Evolutionary conservation across 169 alveolate species (phyloP).

Genomic region (Plasmodium reichenowi): DNA sequence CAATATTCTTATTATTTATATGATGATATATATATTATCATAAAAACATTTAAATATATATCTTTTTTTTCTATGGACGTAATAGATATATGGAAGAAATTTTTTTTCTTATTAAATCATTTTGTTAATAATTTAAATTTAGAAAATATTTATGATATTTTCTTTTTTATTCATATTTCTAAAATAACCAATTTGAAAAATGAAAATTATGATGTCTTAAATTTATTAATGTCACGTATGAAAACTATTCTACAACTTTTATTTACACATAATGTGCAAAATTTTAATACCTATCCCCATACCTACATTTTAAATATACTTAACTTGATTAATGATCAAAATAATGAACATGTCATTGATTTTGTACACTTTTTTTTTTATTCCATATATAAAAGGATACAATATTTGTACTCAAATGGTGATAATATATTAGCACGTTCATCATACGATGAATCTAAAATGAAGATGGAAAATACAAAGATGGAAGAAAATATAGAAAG

Average conservation of each 20-base stretch:
- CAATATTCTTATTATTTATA: slow-evolving; percentile 50
- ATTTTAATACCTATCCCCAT: slow-evolving; percentile 41
- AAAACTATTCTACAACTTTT: slow-evolving; percentile 8
- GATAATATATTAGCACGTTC: not conserved
- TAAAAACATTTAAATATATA: slow-evolving; percentile 45
- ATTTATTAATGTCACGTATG: slow-evolving; percentile 36
- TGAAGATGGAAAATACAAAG: not conserved
- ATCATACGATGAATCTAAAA: too few species aligned
- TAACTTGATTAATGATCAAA: not conserved
- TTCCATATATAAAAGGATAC: slow-evolving; percentile 27
- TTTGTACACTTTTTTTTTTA: slow-evolving; percentile 29
- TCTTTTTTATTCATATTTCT: slow-evolving; percentile 37
- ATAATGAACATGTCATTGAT: slow-evolving; percentile 7
- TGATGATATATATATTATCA: slow-evolving; percentile 50
- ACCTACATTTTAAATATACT: slow-evolving; percentile 42
- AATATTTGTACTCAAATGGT: not conserved
- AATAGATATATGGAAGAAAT: slow-evolving; percentile 43
- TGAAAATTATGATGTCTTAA: slow-evolving; percentile 52
- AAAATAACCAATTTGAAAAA: slow-evolving; percentile 28
- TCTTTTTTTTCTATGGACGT: slow-evolving; percentile 41
- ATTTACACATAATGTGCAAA: slow-evolving; percentile 5
- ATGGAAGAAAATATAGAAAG: not conserved
- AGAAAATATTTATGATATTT: slow-evolving; percentile 46
- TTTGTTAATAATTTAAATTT: slow-evolving; percentile 45
- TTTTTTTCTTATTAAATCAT: slow-evolving; percentile 28